phyloP scores from a whole-genome alignment of 2,329 filamentous ascomycete genomes.

The Colletotrichum magnum region DNA sequence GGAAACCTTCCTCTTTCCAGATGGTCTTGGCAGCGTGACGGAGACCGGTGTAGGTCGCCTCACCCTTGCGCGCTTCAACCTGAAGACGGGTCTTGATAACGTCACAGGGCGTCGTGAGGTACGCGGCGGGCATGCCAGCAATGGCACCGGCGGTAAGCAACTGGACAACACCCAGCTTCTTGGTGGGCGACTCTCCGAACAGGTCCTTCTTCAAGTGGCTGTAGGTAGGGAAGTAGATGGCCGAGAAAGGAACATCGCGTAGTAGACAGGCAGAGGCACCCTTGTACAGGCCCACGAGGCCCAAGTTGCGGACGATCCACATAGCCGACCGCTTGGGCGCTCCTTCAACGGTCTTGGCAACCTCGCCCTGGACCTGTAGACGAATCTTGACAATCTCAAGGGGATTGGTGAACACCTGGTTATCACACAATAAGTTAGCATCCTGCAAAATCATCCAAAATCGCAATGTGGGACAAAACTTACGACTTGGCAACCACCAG shows the following conservation, averaged over 20 bases:
- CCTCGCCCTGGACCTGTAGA: constrained; percentile 96
- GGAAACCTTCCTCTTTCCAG: constrained; percentile 91
- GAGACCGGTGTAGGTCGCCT: constrained; percentile 87
- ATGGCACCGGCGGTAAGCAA: constrained; percentile 96
- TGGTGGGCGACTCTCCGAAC: constrained; percentile 89
- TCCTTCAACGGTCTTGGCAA: constrained; percentile 87
- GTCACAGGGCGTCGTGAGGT: constrained; percentile 96
- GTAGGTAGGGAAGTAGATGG: constrained; percentile 99
- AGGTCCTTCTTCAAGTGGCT: constrained; percentile 93
- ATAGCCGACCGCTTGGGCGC: constrained; percentile 91
- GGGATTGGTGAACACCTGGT: constrained; percentile 93
- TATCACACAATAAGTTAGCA: constrained; percentile 32
- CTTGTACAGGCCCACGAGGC: constrained; percentile 96
- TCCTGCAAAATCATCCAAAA: background rate
- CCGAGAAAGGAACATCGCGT: constrained; percentile 97
- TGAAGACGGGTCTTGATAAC: constrained; percentile 99
- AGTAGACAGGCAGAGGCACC: constrained; percentile 94
- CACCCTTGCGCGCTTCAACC: constrained; percentile 96
- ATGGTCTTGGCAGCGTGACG: constrained; percentile 89
- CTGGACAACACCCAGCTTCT: constrained; percentile 91
- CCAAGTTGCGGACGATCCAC: constrained; percentile 97
- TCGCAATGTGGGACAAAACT: constrained; percentile 55
- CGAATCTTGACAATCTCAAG: constrained; percentile 99
- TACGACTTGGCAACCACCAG: constrained; percentile 96
- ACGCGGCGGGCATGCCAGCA: constrained; percentile 90